Evolutionary conservation across 176 grass and related monocot species (phyloP), one percentile per base, ranked within the genome.

Genomic region (Juncus effusus): DNA sequence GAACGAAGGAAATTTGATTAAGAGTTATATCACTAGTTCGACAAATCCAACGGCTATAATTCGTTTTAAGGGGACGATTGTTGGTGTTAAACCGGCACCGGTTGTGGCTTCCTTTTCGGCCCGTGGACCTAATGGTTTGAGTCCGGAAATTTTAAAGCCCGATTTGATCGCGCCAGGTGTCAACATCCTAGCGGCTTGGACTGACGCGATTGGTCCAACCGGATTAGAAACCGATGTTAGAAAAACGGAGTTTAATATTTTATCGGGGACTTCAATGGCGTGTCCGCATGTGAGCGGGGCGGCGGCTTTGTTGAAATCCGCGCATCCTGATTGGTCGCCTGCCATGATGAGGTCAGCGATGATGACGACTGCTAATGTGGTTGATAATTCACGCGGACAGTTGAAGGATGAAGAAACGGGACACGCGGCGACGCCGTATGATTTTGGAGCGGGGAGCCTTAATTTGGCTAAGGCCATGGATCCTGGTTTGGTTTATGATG

Each of bases 111-210:
- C 93, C 16, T 97, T 97, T 75, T 97, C 93, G 36, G 93, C 88
- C 39, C 93, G 93, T 3, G 93, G 93, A 1, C 93, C 93, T 35
- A 92, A 92, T 56, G 93, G 93, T 0, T 77, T 97, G 12, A 85
- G 79, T 6, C 93, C 93, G 6, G 85, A 88, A 3, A 79, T 97
- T 64, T 88, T 97, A 6, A 97, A 97, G 82, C 93, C 93, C 3
- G 93, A 97, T 72, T 79, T 97, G 67, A 78, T 97, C 16, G 88
- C 93, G 0, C 93, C 93, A 0, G 93, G 93, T 6, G 93, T 97
- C 12, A 97, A 97, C 77, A 97, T 97, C 65, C 88, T 97, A 16
- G 93, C 93, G 16, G 88, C 88, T 39, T 97, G 93, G 93, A 97
- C 88, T 35, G 85, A 83, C 37, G 82, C 93, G 37, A 49, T 77